Evolutionary conservation across 2,329 filamentous ascomycete species (phyloP).

Genomic region (Penicillium sp.): DNA sequence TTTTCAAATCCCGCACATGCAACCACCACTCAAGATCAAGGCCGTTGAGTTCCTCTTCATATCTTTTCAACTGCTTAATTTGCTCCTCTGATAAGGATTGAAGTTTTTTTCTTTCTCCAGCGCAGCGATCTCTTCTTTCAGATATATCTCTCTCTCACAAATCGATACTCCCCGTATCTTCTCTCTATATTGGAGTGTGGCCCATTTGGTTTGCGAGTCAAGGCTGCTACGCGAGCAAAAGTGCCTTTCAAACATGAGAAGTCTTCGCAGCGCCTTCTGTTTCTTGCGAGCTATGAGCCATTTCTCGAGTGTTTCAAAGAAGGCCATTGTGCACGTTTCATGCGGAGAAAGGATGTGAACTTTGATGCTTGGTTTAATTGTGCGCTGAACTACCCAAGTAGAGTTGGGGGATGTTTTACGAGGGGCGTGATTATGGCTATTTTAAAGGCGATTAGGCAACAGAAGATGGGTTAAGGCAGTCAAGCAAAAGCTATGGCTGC

Average conservation of each 20-base stretch:
- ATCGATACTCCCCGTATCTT: not conserved
- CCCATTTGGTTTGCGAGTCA: not conserved
- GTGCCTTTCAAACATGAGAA: not conserved
- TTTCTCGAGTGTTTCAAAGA: not conserved
- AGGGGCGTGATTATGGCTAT: not conserved
- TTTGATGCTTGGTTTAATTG: no score
- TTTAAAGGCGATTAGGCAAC: not conserved
- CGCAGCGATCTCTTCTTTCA: slow-evolving; percentile 1
- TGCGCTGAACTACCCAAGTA: not conserved
- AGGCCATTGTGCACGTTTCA: not conserved
- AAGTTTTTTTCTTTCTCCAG: not conserved
- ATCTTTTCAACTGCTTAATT: not conserved
- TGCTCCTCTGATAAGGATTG: not conserved
- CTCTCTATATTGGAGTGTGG: not conserved
- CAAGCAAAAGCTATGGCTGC: not conserved
- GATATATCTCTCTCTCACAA: slow-evolving; percentile 1
- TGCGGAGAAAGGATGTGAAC: not conserved
- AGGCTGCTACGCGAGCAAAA: not conserved
- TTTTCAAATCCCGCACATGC: not conserved
- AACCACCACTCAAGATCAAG: slow-evolving; percentile 2
- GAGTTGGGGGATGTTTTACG: not conserved
- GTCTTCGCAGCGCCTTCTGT: not conserved
- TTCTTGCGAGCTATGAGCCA: not conserved
- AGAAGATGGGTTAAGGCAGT: not conserved
- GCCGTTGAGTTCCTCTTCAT: not conserved